A percentile compares a stretch with the other conserved stretches of the same genome.
Conservation (phyloP, 768 basidiomycete genomes). For the Boletus vermiculosoides region DNA sequence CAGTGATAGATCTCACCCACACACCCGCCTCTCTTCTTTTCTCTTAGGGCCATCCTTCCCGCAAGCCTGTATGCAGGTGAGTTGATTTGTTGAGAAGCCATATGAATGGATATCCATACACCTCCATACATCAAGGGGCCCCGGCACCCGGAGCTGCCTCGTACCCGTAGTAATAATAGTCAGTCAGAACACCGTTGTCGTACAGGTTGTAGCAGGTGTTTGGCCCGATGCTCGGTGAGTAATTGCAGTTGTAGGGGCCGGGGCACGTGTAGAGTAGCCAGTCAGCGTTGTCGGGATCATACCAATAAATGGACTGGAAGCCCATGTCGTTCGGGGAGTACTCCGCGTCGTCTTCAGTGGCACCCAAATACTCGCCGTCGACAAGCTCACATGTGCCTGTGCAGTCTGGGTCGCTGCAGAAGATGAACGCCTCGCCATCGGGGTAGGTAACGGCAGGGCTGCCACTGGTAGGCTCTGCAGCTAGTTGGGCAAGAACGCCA, state of each 20-base stretch:
- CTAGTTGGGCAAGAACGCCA: background rate
- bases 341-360: background rate
- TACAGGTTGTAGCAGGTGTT: background rate
- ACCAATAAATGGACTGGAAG: background rate
- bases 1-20: no score
- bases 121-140: no score
- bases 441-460: background rate
- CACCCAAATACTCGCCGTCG: background rate
- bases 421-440: background rate
- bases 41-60: no score
- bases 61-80: no score
- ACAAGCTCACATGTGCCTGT: background rate
- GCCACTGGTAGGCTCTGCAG: background rate
- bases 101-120: no score
- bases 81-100: no score
- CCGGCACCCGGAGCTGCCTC: no score
- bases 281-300: background rate
- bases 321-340: background rate
- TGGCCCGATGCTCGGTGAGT: no score
- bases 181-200: no score
- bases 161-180: no score
- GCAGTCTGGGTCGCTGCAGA: background rate
- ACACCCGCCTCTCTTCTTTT: no score
- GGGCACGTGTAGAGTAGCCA: background rate
- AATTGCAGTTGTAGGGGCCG: no score